phyloP scores from a whole-genome alignment of 805 yeast species.

The Soucietia sequanensis region DNA sequence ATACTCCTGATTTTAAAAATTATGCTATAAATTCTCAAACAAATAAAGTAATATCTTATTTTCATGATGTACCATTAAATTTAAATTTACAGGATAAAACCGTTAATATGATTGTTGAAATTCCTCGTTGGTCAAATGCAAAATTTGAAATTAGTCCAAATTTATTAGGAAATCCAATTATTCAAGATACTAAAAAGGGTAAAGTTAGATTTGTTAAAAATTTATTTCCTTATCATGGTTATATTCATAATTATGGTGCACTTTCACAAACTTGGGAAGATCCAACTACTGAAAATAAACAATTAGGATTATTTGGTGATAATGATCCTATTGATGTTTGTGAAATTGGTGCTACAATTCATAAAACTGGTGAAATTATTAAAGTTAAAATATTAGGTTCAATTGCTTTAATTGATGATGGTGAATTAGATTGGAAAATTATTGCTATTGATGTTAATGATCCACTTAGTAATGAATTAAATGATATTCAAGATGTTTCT shows the following conservation, averaged over 20 bases:
- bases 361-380: slow-evolving; percentile 69
- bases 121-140: slow-evolving; percentile 73
- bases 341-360: slow-evolving; percentile 77
- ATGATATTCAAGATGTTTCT: slow-evolving; percentile 90
- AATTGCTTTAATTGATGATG: slow-evolving; percentile 91
- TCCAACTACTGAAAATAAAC: slow-evolving; percentile 53
- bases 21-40: slow-evolving; percentile 39
- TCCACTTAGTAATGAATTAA: slow-evolving; percentile 82
- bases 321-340: slow-evolving; percentile 62
- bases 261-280: slow-evolving; percentile 98
- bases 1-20: slow-evolving; percentile 36
- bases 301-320: slow-evolving; percentile 45
- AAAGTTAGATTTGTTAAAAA: slow-evolving; percentile 73
- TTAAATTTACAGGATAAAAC: slow-evolving; percentile 37
- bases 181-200: slow-evolving; percentile 77
- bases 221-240: slow-evolving; percentile 80
- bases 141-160: slow-evolving; percentile 73
- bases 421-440: slow-evolving; percentile 90
- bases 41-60: slow-evolving; percentile 57
- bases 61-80: slow-evolving; percentile 69
- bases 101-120: slow-evolving; percentile 48
- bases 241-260: slow-evolving; percentile 86
- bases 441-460: slow-evolving; percentile 82
- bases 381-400: slow-evolving; percentile 93
- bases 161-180: slow-evolving; percentile 66